A percentile compares a stretch with the other conserved stretches of the same genome.
phyloP scores from a whole-genome alignment of 2,329 filamentous ascomycete species.

The Westerdykella aurantiaca region DNA sequence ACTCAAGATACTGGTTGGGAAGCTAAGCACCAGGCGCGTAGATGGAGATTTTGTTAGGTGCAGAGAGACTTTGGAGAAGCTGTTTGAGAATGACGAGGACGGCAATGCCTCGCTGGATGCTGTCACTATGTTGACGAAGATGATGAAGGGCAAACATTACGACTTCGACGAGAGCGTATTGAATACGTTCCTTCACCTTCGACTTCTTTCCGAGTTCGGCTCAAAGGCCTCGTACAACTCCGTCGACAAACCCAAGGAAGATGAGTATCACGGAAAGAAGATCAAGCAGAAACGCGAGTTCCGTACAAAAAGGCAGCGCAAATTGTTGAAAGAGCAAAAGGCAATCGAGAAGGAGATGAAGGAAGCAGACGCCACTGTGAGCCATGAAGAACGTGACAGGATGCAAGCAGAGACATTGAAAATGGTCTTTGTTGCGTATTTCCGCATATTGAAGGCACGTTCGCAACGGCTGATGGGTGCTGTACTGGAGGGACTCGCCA shows the following conservation, averaged over 20 bases:
- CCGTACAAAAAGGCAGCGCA: slow-evolving; percentile 80
- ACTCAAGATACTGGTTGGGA: slow-evolving; percentile 77
- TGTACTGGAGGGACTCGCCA: slow-evolving; percentile 86
- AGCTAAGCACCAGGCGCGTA: slow-evolving; percentile 66
- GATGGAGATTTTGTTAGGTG: slow-evolving; percentile 75
- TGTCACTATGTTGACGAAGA: slow-evolving; percentile 77
- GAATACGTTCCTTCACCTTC: slow-evolving; percentile 85
- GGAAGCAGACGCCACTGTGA: slow-evolving; percentile 83
- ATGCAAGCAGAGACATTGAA: slow-evolving; percentile 96
- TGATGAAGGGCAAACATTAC: slow-evolving; percentile 88
- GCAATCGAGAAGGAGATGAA: slow-evolving; percentile 87
- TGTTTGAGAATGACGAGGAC: slow-evolving; percentile 85
- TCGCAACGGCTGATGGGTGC: slow-evolving; percentile 88
- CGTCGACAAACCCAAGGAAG: slow-evolving; percentile 57
- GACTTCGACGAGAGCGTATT: slow-evolving; percentile 76
- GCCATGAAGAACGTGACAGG: slow-evolving; percentile 84
- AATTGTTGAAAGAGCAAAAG: slow-evolving; percentile 78
- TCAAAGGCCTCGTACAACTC: slow-evolving; percentile 74
- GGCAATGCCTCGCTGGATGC: slow-evolving; percentile 83
- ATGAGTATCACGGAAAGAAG: slow-evolving; percentile 49
- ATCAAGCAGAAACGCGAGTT: slow-evolving; percentile 74
- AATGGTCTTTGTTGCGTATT: slow-evolving; percentile 91
- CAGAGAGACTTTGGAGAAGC: slow-evolving; percentile 67
- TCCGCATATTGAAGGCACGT: slow-evolving; percentile 82
- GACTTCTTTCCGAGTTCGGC: slow-evolving; percentile 80